Evolutionary conservation across 345 rosid genomes (phyloP).

Genomic region (Ricinus communis): DNA sequence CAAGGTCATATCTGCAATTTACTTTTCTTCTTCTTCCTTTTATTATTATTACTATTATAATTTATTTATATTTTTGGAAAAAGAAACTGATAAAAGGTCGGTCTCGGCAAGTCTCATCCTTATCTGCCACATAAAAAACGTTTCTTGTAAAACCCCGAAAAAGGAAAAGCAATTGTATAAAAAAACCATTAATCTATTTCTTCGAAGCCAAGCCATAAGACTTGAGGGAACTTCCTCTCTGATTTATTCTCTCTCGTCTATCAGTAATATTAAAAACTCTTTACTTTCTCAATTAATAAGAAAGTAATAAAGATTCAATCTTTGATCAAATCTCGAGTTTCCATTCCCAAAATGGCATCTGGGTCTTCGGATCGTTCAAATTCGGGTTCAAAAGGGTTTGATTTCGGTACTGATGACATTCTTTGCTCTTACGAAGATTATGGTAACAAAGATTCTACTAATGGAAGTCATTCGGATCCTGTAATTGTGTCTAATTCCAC

Average conservation of each 20-base stretch:
- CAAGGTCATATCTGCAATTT: background rate
- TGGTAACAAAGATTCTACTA: conserved; percentile 68
- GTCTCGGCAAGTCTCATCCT: background rate
- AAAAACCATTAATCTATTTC: background rate
- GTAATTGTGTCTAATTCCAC: conserved; percentile 37
- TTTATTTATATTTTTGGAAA: no score
- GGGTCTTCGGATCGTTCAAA: conserved; percentile 72
- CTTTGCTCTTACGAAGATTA: conserved; percentile 95
- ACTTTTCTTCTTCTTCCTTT: no score
- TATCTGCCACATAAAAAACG: conserved; percentile 20
- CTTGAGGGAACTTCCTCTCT: background rate
- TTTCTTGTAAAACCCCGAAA: background rate
- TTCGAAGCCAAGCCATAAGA: conserved; percentile 13
- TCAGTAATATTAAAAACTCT: background rate
- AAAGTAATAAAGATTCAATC: background rate
- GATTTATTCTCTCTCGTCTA: background rate
- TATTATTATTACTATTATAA: no score
- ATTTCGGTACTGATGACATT: conserved; percentile 93
- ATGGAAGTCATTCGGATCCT: conserved; percentile 67
- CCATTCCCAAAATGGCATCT: conserved; percentile 68
- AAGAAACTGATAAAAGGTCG: background rate
- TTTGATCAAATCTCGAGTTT: background rate
- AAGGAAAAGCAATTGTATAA: background rate
- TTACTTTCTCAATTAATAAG: background rate
- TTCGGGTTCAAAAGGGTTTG: conserved; percentile 77